These are phyloP conservation scores for Zoysia matrella DNA, from an alignment of 202 grass and related monocot species.

Conservation along the genomic window DNA sequence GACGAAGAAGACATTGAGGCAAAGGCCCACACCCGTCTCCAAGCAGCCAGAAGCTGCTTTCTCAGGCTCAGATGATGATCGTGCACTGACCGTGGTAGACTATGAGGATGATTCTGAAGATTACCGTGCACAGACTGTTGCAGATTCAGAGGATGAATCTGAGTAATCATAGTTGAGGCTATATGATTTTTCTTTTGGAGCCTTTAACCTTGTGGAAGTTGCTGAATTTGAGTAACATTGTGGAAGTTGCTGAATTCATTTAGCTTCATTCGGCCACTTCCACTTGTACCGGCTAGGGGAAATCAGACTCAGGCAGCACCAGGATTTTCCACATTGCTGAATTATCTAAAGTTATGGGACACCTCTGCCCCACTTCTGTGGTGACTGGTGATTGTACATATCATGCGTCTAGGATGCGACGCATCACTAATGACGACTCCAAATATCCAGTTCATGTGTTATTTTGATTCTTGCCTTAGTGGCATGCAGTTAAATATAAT, in stretches of 20 bases:
- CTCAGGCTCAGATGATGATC: constrained; percentile 52
- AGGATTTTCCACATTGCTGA: neutral
- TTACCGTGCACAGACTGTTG: constrained; percentile 13
- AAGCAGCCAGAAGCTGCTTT: constrained; percentile 26
- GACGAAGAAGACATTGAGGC: constrained; percentile 60
- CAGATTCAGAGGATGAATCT: constrained; percentile 38
- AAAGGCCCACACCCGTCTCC: constrained; percentile 54
- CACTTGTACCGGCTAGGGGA: constrained; percentile 29
- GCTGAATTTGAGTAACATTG: neutral
- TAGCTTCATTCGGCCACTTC: constrained; percentile 12
- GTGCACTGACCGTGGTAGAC: constrained; percentile 9
- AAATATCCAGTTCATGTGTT: constrained; percentile 11
- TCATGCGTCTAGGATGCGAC: neutral
- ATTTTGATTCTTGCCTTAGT: constrained; percentile 6
- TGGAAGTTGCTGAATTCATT: neutral
- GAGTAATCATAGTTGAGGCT: constrained; percentile 19
- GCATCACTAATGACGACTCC: constrained; percentile 1
- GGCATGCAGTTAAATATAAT: constrained; percentile 21
- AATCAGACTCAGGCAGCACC: constrained; percentile 32
- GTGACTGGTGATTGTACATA: constrained; percentile 45
- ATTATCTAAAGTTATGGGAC: neutral
- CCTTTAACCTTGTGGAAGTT: constrained; percentile 8
- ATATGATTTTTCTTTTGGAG: neutral
- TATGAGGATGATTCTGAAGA: constrained; percentile 51
- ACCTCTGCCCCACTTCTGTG: neutral